Conservation (phyloP, 345 rosid genomes). For the Eucalyptus lansdowneana region DNA sequence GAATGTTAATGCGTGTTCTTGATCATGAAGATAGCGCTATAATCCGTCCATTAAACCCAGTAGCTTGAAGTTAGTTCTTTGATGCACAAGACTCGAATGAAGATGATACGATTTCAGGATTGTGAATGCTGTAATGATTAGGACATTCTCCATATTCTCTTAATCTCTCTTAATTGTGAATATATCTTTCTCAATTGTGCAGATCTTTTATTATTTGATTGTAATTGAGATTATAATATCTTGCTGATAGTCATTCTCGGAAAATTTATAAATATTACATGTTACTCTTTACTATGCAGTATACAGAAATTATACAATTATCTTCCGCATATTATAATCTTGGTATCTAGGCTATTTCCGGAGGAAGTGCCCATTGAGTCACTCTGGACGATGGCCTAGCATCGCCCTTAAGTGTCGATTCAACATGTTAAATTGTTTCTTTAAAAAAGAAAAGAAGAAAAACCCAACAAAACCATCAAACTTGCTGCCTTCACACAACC, state of each 20-base stretch:
- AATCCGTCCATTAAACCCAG: conserved; percentile 64
- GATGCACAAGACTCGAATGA: background rate
- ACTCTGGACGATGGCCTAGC: background rate
- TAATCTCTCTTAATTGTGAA: background rate
- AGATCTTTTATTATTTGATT: background rate
- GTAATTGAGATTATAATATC: background rate
- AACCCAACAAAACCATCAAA: background rate
- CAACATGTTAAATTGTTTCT: background rate
- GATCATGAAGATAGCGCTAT: conserved; percentile 83
- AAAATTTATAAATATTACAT: background rate
- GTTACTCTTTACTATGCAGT: background rate
- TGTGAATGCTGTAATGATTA: background rate
- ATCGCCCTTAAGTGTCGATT: background rate
- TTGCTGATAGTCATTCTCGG: background rate
- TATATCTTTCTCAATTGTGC: background rate
- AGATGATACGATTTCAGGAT: background rate
- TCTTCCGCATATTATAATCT: background rate
- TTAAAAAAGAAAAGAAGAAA: background rate
- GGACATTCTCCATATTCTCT: background rate
- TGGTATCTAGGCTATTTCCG: background rate
- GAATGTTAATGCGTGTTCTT: conserved; percentile 27
- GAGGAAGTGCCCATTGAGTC: too few species aligned
- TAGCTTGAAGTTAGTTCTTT: background rate
- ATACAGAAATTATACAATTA: background rate
- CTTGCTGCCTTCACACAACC: background rate